Percentiles rank a stretch among this genome's conserved stretches.
These are phyloP conservation scores for Alternaria brassicae DNA, from an alignment of 2,329 filamentous ascomycete species.

Conservation along the genomic window DNA sequence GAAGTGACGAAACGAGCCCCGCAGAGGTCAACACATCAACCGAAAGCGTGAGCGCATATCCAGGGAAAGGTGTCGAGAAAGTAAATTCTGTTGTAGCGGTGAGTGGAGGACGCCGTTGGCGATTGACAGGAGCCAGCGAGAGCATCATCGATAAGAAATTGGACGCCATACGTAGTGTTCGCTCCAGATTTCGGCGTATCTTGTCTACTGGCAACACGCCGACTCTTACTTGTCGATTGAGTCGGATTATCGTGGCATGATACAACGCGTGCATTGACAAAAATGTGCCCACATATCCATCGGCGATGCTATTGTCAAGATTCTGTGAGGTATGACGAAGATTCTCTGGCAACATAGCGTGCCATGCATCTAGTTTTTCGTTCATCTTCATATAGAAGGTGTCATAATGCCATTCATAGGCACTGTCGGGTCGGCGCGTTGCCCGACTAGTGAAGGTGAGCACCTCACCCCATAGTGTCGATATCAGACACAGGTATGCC, in stretches of 20 bases:
- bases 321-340: slow-evolving; percentile 65
- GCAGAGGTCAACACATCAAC: slow-evolving; percentile 71
- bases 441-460: slow-evolving; percentile 66
- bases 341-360: slow-evolving; percentile 61
- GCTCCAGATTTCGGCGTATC: slow-evolving; percentile 42
- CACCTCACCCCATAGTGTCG: slow-evolving; percentile 71
- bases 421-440: slow-evolving; percentile 52
- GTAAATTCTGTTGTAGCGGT: slow-evolving; percentile 41
- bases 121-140: slow-evolving; percentile 34
- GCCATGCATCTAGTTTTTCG: slow-evolving; percentile 66
- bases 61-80: slow-evolving; percentile 65
- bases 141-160: slow-evolving; percentile 46
- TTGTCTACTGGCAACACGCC: slow-evolving; percentile 36
- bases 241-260: slow-evolving; percentile 67
- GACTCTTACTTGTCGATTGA: slow-evolving; percentile 65
- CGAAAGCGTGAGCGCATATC: slow-evolving; percentile 68
- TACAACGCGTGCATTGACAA: slow-evolving; percentile 72
- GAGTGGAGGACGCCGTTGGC: slow-evolving; percentile 36
- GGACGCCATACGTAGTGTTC: slow-evolving; percentile 37
- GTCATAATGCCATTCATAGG: slow-evolving; percentile 58
- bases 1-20: slow-evolving; percentile 53
- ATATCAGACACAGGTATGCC: slow-evolving; percentile 68
- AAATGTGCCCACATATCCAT: slow-evolving; percentile 65
- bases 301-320: slow-evolving; percentile 62
- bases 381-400: slow-evolving; percentile 61